Evolutionary conservation across 2,329 filamentous ascomycete species (phyloP).

Genomic region (Talaromyces islandicus): DNA sequence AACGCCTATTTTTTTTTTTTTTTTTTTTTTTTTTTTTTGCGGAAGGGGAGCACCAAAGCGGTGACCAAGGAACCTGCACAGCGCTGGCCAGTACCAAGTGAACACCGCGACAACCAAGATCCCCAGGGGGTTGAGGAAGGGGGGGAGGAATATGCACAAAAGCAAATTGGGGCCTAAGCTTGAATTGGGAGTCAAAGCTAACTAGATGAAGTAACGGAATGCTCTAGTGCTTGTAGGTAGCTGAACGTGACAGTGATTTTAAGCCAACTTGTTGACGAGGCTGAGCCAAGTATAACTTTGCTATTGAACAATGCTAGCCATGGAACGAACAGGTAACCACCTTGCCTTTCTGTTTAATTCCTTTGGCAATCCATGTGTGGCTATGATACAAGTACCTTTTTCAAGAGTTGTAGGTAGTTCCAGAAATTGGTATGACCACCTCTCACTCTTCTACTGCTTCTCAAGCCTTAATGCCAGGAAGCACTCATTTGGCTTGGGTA

Average conservation of each 20-base stretch:
- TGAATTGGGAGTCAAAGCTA: background rate
- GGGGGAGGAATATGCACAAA: background rate
- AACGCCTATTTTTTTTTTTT: background rate
- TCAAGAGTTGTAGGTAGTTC: too few relatives aligned
- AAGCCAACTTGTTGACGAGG: background rate
- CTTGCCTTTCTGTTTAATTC: background rate
- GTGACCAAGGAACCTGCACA: background rate
- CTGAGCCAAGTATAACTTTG: background rate
- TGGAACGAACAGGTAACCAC: too few relatives aligned
- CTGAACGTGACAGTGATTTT: background rate
- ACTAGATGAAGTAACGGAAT: background rate
- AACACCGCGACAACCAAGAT: background rate
- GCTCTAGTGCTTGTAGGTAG: background rate
- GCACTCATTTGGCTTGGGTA: too few relatives aligned
- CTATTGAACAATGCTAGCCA: background rate
- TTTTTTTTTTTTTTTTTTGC: background rate
- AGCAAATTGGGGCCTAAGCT: background rate
- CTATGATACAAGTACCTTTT: too few relatives aligned
- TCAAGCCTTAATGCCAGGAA: too few relatives aligned
- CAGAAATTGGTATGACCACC: too few relatives aligned
- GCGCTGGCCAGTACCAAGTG: background rate
- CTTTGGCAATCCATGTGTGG: too few relatives aligned
- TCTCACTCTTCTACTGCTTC: too few relatives aligned
- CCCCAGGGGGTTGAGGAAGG: too few relatives aligned
- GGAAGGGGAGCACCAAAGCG: background rate